A percentile compares a stretch with the other conserved stretches of the same genome.
These are phyloP conservation scores for Ogataea polymorpha DNA, from an alignment of 805 yeast species.

Conservation along the genomic window DNA sequence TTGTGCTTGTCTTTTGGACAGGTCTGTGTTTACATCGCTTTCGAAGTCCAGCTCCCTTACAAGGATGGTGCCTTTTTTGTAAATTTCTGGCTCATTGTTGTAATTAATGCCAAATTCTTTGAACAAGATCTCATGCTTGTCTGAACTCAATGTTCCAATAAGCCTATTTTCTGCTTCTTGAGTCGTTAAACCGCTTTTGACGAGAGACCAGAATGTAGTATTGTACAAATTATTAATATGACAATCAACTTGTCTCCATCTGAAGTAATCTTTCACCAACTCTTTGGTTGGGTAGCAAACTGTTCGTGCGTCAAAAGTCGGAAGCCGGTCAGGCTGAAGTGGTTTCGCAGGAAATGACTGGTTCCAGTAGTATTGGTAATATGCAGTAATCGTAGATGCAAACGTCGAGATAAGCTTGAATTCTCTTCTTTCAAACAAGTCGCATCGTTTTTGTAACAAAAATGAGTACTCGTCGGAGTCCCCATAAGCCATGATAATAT, in stretches of 20 bases:
- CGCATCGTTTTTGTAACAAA: conserved; percentile 60
- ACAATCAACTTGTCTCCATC: conserved; percentile 96
- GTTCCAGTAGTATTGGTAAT: conserved; percentile 69
- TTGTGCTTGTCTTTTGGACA: conserved; percentile 46
- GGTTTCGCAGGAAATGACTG: conserved; percentile 50
- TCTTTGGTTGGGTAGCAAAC: conserved; percentile 71
- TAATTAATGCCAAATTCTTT: conserved; percentile 78
- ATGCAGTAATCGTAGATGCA: conserved; percentile 76
- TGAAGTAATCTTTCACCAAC: conserved; percentile 72
- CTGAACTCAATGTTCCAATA: conserved; percentile 74
- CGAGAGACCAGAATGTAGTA: conserved; percentile 88
- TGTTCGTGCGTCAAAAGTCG: conserved; percentile 89
- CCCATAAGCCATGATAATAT: conserved; percentile 81
- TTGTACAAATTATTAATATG: conserved; percentile 94
- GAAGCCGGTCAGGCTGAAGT: conserved; percentile 47
- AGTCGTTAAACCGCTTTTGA: conserved; percentile 67
- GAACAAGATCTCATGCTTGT: conserved; percentile 86
- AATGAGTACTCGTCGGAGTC: conserved; percentile 95
- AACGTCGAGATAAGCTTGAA: conserved; percentile 77
- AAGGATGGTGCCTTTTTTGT: conserved; percentile 73
- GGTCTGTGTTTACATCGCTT: neutral
- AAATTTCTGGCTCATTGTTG: conserved; percentile 86
- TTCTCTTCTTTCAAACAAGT: conserved; percentile 77
- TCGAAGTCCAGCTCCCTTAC: conserved; percentile 42
- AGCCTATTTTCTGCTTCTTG: conserved; percentile 77